Base-by-base conservation (phyloP, 148 eudicot genomes). In the Persicaria maculosa region DNA sequence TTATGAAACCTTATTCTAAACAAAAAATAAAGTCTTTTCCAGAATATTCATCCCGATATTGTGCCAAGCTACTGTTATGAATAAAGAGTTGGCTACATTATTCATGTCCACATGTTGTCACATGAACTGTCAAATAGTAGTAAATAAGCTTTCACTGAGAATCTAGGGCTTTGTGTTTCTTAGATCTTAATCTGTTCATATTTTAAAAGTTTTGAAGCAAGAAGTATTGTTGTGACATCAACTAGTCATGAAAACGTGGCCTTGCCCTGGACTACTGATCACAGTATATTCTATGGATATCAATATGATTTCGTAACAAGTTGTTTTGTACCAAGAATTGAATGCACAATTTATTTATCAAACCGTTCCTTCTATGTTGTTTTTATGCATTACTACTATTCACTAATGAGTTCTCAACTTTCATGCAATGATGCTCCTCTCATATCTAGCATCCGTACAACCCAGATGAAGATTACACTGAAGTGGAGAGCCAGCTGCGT, bases 391-490 rank as follows among this genome's bases (percentile, higher is more conserved):
- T 10, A 55, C 62, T 72, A 17, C 71, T 20, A 44, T 75, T 68
- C 20, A 48, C 71, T 75, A 78, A 50, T 77, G 70, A 36, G 40
- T 12, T 65, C 14, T 65, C 9, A 14, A 36, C 70, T 40, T 71
- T n/a, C 40, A 22, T 71, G 52, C 31, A 71, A 17, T 47, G 43
- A 46, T 22, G 50, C 14, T 22, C 69, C 76, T 19, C 47, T 74
- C 54, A 31, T 6, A 14, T 72, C 10, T 16, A 90, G 96, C 90
- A 90, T 80, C 84, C 91, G 36, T 94, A 94, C 77, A 94, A 94
- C 78, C 98, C 98, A 43, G 97, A 94, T 81, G 98, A 94, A 87
- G 96, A 91, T 75, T 94, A 90, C 74, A 78, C 85, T 25, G 98
- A 91, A 69, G 93, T 81, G 77, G 97, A 91, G 79, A 79, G 83